phyloP scores from a whole-genome alignment of 179 eudicot species.

The Silene vulgaris region DNA sequence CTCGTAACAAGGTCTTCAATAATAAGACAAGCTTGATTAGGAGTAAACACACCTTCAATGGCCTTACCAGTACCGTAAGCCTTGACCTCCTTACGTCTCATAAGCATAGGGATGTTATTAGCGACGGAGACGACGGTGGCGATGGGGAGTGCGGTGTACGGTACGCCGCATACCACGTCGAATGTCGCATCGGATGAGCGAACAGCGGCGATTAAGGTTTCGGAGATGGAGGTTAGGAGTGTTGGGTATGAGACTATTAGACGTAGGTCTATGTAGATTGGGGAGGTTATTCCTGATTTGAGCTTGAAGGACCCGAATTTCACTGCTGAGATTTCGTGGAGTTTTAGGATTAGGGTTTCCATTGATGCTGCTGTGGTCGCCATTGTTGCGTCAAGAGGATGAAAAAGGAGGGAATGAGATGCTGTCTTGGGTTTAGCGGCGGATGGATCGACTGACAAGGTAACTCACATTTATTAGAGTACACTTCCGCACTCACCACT shows the following conservation, averaged over 20 bases:
- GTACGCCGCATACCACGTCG: slow-evolving; percentile 81
- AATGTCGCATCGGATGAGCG: slow-evolving; percentile 37
- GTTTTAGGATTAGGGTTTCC: slow-evolving; percentile 66
- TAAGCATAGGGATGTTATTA: slow-evolving; percentile 59
- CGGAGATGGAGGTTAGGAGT: slow-evolving; percentile 65
- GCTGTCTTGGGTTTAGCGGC: not conserved
- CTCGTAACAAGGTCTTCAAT: slow-evolving; percentile 88
- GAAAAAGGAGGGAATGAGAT: not conserved
- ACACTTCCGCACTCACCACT: too few species aligned
- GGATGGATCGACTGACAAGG: too few species aligned
- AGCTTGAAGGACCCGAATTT: slow-evolving; percentile 86
- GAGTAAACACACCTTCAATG: slow-evolving; percentile 60
- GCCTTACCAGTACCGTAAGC: slow-evolving; percentile 72
- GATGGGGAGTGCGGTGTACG: slow-evolving; percentile 89
- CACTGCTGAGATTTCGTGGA: slow-evolving; percentile 81
- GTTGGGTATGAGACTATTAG: slow-evolving; percentile 75
- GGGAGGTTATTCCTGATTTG: slow-evolving; percentile 78
- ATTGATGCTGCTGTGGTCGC: slow-evolving; percentile 37
- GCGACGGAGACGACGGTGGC: slow-evolving; percentile 67
- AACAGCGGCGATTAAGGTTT: slow-evolving; percentile 54
- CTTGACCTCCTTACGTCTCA: slow-evolving; percentile 89
- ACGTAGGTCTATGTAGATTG: slow-evolving; percentile 92
- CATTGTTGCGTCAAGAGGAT: slow-evolving; percentile 24
- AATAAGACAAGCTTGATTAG: slow-evolving; percentile 46
- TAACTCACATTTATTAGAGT: too few species aligned